Conservation (phyloP, 345 rosid genomes). For the Litchi chinensis region DNA sequence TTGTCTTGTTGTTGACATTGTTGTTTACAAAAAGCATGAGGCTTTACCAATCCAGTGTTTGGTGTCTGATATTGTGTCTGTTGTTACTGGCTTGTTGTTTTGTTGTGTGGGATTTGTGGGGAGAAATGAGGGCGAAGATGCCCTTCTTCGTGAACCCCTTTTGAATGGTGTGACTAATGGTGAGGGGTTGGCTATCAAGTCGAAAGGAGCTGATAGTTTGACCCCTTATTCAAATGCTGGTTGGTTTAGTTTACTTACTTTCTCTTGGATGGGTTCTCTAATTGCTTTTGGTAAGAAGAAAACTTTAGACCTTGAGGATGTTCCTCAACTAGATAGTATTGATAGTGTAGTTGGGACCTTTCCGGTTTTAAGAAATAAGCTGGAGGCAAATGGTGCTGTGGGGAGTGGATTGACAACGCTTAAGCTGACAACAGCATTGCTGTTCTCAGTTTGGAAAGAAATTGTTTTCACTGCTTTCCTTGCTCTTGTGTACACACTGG, state of each 20-base stretch:
- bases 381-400: slow-evolving; percentile 34
- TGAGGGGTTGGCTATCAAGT: slow-evolving; percentile 21
- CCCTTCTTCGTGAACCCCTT: slow-evolving; percentile 18
- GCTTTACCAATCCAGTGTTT: slow-evolving; percentile 8
- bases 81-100: slow-evolving; percentile 24
- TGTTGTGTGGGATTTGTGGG: slow-evolving; percentile 17
- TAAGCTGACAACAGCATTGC: slow-evolving; percentile 40
- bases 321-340: slow-evolving; percentile 43
- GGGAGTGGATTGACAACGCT: slow-evolving; percentile 32
- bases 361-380: slow-evolving; percentile 32
- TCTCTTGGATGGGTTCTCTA: slow-evolving; percentile 50
- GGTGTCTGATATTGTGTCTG: slow-evolving; percentile 24
- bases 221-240: slow-evolving; percentile 48
- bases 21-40: slow-evolving; percentile 11
- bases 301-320: slow-evolving; percentile 42
- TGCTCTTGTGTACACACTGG: slow-evolving; percentile 29
- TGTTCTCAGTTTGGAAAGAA: slow-evolving; percentile 41
- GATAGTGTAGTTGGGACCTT: slow-evolving; percentile 37
- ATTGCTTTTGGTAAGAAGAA: slow-evolving; percentile 44
- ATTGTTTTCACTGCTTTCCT: slow-evolving; percentile 31
- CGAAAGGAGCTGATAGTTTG: slow-evolving; percentile 26
- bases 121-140: slow-evolving; percentile 4
- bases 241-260: slow-evolving; percentile 35
- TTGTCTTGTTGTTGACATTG: slow-evolving; percentile 37
- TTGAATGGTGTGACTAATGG: slow-evolving; percentile 25